These are phyloP conservation scores for Cladosporium sp. DNA, from an alignment of 2,329 filamentous ascomycete genomes.

Conservation along the genomic window DNA sequence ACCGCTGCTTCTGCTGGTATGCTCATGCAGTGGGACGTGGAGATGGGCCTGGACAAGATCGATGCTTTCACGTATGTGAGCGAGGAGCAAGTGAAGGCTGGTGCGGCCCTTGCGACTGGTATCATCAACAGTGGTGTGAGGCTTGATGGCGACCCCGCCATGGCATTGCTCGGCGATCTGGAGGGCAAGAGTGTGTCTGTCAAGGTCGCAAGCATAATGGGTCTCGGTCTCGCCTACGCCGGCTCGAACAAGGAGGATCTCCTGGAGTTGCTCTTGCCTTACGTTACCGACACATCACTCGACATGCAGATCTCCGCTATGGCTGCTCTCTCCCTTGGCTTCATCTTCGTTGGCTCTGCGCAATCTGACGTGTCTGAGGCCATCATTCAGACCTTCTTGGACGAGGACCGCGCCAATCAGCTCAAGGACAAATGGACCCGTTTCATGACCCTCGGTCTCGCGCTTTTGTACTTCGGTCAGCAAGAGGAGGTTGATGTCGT, in stretches of 20 bases:
- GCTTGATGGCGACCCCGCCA: slow-evolving; percentile 81
- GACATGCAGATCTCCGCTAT: slow-evolving; percentile 97
- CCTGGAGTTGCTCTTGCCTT: slow-evolving; percentile 77
- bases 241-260: slow-evolving; percentile 89
- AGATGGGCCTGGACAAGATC: slow-evolving; percentile 85
- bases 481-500: slow-evolving; percentile 99
- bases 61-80: slow-evolving; percentile 86
- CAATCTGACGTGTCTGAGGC: slow-evolving; percentile 87
- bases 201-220: slow-evolving; percentile 86
- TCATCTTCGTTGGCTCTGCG: slow-evolving; percentile 89
- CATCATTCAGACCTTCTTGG: slow-evolving; percentile 86
- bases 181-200: slow-evolving; percentile 72
- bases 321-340: slow-evolving; percentile 83
- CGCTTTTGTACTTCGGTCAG: slow-evolving; percentile 88
- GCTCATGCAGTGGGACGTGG: slow-evolving; percentile 88
- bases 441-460: slow-evolving; percentile 90
- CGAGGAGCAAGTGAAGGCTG: slow-evolving; percentile 82
- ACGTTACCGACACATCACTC: slow-evolving; percentile 75
- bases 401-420: slow-evolving; percentile 85
- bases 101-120: slow-evolving; percentile 86
- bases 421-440: slow-evolving; percentile 98
- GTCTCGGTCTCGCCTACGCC: slow-evolving; percentile 87
- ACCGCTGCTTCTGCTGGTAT: slow-evolving; percentile 92
- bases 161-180: slow-evolving; percentile 81
- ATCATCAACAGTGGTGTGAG: slow-evolving; percentile 92